Percentiles rank a stretch among this genome's conserved stretches.
Conservation (phyloP, 2,329 filamentous ascomycete species). For the Epichloe uncinata region DNA sequence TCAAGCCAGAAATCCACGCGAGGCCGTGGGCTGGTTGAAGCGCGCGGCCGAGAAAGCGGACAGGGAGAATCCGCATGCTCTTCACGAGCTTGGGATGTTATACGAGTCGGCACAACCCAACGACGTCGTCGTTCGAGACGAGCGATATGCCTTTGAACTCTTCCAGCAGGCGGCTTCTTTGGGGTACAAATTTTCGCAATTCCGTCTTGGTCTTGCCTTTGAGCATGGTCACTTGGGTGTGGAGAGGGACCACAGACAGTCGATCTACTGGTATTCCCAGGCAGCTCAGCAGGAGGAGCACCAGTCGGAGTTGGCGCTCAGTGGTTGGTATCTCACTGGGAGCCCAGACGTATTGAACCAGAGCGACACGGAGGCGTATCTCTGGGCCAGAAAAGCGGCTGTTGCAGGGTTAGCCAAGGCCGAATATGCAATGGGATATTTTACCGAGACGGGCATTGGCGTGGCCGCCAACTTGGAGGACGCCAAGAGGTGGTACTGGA, state of each 20-base stretch:
- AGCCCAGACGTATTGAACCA: constrained; percentile 77
- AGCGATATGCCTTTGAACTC: constrained; percentile 65
- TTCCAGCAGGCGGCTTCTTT: constrained; percentile 78
- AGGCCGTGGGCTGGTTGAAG: constrained; percentile 87
- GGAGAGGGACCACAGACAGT: constrained; percentile 67
- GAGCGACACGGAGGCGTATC: constrained; percentile 89
- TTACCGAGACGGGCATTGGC: constrained; percentile 90
- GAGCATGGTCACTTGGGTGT: constrained; percentile 82
- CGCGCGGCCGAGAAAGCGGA: constrained; percentile 82
- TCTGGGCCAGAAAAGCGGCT: constrained; percentile 93
- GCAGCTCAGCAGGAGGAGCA: constrained; percentile 91
- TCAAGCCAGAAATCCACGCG: constrained; percentile 66
- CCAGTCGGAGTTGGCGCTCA: constrained; percentile 73
- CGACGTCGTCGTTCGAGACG: constrained; percentile 67
- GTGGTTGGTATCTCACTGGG: constrained; percentile 92
- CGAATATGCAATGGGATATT: constrained; percentile 95
- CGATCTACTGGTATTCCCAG: constrained; percentile 87
- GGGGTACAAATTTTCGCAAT: constrained; percentile 92
- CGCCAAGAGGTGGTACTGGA: constrained; percentile 96
- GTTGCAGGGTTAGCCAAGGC: constrained; percentile 80
- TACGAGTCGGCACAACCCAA: constrained; percentile 52
- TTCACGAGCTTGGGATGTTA: constrained; percentile 70
- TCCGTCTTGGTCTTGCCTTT: constrained; percentile 72
- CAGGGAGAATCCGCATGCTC: constrained; percentile 79
- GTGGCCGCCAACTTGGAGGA: constrained; percentile 78